These are phyloP conservation scores for Fraxinus anomala DNA, from an alignment of 257 asterid species.

Conservation along the genomic window DNA sequence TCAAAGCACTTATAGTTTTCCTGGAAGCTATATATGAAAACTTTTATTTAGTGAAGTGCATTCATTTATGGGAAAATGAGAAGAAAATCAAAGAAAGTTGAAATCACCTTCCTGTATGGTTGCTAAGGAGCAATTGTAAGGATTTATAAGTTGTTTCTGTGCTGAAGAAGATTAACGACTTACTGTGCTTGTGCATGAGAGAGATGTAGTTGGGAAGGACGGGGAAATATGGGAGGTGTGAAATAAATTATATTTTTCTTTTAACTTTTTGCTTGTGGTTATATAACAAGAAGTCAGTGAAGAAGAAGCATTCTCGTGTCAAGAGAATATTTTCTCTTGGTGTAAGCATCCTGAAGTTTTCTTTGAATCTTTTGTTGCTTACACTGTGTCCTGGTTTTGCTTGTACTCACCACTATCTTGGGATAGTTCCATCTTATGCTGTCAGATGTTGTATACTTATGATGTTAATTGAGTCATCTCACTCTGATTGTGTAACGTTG, in stretches of 20 bases:
- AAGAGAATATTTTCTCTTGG: neutral
- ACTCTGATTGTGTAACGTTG: slow-evolving; percentile 22
- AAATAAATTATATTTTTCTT: neutral
- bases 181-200: neutral
- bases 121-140: neutral
- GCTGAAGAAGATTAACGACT: neutral
- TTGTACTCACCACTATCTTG: slow-evolving; percentile 1
- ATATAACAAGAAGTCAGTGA: neutral
- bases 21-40: neutral
- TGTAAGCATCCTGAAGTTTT: slow-evolving; percentile 13
- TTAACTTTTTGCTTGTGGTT: slow-evolving; percentile 1
- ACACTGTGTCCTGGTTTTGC: neutral
- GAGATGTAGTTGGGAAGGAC: neutral
- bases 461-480: slow-evolving; percentile 23
- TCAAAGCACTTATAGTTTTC: neutral
- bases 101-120: neutral
- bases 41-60: neutral
- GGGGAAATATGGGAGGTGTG: neutral
- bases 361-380: neutral
- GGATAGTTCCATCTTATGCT: neutral
- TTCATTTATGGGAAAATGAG: neutral
- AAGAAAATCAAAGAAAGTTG: neutral
- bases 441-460: neutral
- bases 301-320: neutral
- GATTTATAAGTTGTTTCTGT: neutral